Conservation (phyloP, 768 basidiomycete species). For the Termitomyces sp. region DNA sequence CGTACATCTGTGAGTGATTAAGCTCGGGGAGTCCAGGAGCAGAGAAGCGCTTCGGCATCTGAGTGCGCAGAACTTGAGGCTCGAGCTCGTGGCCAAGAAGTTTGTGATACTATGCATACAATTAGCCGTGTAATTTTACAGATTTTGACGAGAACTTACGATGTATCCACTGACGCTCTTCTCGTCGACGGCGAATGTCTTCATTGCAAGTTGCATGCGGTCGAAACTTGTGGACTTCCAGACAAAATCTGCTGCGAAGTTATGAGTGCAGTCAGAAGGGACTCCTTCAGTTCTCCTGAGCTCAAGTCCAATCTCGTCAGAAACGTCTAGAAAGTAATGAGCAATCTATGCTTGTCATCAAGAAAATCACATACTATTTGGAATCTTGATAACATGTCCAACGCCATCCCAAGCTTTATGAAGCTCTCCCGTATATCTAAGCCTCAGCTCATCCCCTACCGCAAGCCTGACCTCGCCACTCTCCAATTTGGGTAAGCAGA, state of each 20-base stretch:
- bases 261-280: constrained; percentile 89
- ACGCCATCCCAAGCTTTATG: constrained; percentile 97
- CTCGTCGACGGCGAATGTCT: constrained; percentile 98
- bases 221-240: constrained; percentile 99
- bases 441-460: constrained; percentile 89
- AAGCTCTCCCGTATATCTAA: constrained; percentile 84
- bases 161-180: constrained; percentile 99
- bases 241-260: constrained; percentile 97
- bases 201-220: constrained; percentile 99
- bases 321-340: constrained; percentile 63
- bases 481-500: constrained; percentile 91
- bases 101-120: constrained; percentile 79
- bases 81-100: constrained; percentile 96
- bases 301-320: constrained; percentile 96
- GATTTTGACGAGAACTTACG: constrained; percentile 38
- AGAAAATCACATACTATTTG: constrained; percentile 70
- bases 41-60: constrained; percentile 97
- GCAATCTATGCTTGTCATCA: not conserved
- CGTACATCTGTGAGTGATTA: constrained; percentile 99
- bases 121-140: not conserved
- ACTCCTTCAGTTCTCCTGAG: constrained; percentile 87
- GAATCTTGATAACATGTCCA: constrained; percentile 98
- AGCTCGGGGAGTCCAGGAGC: constrained; percentile 96
- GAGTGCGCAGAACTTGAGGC: constrained; percentile 83
- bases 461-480: constrained; percentile 96